Conservation (phyloP, 176 grass and related monocot species). For the Microstegium vimineum region DNA sequence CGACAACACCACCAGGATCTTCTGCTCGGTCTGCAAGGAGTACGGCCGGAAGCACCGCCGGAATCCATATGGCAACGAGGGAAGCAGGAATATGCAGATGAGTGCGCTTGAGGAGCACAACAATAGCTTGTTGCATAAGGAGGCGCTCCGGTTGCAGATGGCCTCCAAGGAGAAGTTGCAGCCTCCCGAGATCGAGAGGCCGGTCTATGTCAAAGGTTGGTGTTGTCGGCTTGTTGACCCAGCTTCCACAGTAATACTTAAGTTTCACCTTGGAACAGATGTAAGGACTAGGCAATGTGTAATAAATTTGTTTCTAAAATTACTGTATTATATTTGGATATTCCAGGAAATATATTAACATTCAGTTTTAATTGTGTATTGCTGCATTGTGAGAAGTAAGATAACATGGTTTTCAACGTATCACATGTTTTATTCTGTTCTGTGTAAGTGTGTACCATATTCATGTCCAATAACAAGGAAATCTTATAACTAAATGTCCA, state of each 20-base stretch:
- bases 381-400: not conserved
- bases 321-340: not conserved
- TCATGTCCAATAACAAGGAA: not conserved
- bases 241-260: not conserved
- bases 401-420: constrained; percentile 6
- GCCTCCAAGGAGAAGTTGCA: constrained; percentile 83
- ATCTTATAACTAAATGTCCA: not conserved
- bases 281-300: constrained; percentile 9
- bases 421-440: constrained; percentile 4
- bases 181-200: constrained; percentile 47
- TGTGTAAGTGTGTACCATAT: not conserved
- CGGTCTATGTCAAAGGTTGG: constrained; percentile 89
- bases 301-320: not conserved
- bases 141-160: constrained; percentile 80
- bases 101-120: constrained; percentile 98
- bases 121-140: constrained; percentile 97
- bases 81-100: constrained; percentile 99
- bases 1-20: constrained; percentile 81
- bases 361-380: not conserved
- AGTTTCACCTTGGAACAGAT: not conserved
- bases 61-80: constrained; percentile 97
- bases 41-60: constrained; percentile 92
- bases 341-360: not conserved
- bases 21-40: constrained; percentile 96
- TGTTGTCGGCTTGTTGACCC: constrained; percentile 6